Percentiles rank a stretch among this genome's conserved stretches.
phyloP scores from a whole-genome alignment of 306 rosid species.

The Herpetospermum pedunculosum region DNA sequence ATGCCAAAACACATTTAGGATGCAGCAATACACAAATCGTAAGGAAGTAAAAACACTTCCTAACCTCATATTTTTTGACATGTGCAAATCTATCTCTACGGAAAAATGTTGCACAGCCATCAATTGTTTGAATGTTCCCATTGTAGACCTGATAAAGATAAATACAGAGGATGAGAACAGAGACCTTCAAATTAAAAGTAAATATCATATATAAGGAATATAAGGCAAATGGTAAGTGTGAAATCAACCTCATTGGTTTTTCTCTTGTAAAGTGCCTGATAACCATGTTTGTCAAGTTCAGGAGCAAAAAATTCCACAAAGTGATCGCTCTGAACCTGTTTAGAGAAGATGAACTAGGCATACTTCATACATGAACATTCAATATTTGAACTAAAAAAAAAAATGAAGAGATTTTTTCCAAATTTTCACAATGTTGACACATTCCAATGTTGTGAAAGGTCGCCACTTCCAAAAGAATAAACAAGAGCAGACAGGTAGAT shows the following conservation, averaged over 20 bases:
- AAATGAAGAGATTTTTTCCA: not conserved
- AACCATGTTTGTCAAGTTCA: conserved; percentile 91
- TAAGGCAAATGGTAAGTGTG: not conserved
- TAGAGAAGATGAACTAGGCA: not conserved
- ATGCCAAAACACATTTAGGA: conserved; percentile 11
- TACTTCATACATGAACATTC: not conserved
- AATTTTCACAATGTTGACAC: not conserved
- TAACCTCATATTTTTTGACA: conserved; percentile 94
- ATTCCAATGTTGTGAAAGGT: not conserved
- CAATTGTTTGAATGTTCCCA: conserved; percentile 49
- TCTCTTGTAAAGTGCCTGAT: conserved; percentile 74
- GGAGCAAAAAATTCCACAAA: conserved; percentile 80
- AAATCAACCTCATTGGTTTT: conserved; percentile 75
- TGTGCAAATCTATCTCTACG: conserved; percentile 93
- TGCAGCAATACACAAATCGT: not conserved
- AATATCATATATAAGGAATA: not conserved
- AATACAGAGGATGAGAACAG: not conserved
- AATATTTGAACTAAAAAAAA: not conserved
- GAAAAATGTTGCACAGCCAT: conserved; percentile 97
- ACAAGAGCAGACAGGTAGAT: not conserved
- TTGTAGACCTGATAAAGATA: conserved; percentile 37
- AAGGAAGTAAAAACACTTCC: conserved; percentile 14
- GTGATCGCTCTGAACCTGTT: conserved; percentile 92
- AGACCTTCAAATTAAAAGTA: conserved; percentile 4
- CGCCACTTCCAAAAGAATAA: not conserved